These are phyloP conservation scores for Aspergillus neotritici DNA, from an alignment of 2,329 filamentous ascomycete species.

Conservation along the genomic window DNA sequence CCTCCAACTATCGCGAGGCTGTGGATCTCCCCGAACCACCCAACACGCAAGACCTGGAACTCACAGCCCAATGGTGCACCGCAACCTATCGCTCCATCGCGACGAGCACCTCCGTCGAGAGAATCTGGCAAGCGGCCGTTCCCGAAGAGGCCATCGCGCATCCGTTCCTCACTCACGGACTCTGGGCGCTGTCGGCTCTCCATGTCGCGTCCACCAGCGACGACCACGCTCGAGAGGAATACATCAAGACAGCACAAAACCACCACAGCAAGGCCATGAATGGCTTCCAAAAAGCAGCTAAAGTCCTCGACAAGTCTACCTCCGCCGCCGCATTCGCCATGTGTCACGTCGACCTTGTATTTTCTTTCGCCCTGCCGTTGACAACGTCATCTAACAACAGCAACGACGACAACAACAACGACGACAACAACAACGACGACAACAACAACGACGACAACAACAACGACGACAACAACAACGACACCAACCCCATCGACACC, in stretches of 20 bases:
- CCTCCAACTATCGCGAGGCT: constrained; percentile 7
- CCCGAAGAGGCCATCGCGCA: constrained; percentile 26
- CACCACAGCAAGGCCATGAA: constrained; percentile 23
- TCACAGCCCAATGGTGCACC: constrained; percentile 34
- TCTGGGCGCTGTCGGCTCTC: constrained; percentile 32
- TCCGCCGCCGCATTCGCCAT: constrained; percentile 34
- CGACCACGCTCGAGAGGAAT: constrained; percentile 15
- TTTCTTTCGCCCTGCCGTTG: constrained; percentile 29
- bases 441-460: too few relatives aligned
- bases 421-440: too few relatives aligned
- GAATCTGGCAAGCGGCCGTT: constrained; percentile 29
- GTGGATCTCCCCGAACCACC: constrained; percentile 8
- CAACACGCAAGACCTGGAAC: constrained; percentile 28
- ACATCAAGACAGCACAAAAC: constrained; percentile 24
- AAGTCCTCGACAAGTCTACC: constrained; percentile 22
- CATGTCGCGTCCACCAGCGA: constrained; percentile 22
- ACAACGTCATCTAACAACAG: constrained; percentile 6
- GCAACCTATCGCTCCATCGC: constrained; percentile 30
- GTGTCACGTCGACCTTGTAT: constrained; percentile 29
- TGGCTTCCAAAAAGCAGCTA: constrained; percentile 18
- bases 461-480: too few relatives aligned
- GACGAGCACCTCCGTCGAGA: constrained; percentile 18
- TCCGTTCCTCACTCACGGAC: constrained; percentile 29
- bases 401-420: too few relatives aligned
- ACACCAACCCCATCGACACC: constrained; percentile 25